These are phyloP conservation scores for Delitschia confertaspora DNA, from an alignment of 495 filamentous ascomycete genomes.

Conservation along the genomic window DNA sequence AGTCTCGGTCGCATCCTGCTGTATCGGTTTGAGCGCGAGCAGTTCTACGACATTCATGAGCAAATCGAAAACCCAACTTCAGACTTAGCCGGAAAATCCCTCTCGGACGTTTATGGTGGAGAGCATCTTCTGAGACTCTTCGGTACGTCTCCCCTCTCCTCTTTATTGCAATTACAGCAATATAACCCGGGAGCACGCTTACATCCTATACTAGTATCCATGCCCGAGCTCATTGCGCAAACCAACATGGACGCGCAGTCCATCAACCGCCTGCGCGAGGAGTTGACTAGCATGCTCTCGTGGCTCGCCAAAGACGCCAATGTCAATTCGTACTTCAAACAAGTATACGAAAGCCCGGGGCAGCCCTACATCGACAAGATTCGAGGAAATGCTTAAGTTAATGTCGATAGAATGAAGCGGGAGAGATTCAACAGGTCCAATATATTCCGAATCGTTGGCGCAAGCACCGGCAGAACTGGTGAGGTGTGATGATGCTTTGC, in stretches of 20 bases:
- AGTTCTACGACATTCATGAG: constrained; percentile 65
- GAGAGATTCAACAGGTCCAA: no score
- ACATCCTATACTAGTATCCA: constrained; percentile 53
- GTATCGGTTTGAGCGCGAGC: constrained; percentile 82
- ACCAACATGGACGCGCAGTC: constrained; percentile 95
- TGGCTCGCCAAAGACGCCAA: constrained; percentile 67
- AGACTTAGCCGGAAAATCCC: constrained; percentile 53
- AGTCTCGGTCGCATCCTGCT: constrained; percentile 77
- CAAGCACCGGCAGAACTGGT: no score
- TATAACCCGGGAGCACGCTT: constrained; percentile 3
- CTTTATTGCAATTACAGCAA: background rate
- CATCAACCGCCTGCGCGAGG: constrained; percentile 76
- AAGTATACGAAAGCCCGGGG: constrained; percentile 60
- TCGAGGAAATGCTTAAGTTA: constrained; percentile 24
- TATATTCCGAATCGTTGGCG: no score
- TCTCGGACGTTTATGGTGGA: constrained; percentile 77
- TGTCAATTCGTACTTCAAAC: constrained; percentile 60
- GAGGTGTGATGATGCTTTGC: no score
- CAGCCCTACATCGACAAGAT: constrained; percentile 53
- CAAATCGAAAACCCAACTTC: constrained; percentile 48
- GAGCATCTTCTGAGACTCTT: constrained; percentile 85
- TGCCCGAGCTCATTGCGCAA: constrained; percentile 90
- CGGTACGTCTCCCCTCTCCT: constrained; percentile 47
- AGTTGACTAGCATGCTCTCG: constrained; percentile 67
- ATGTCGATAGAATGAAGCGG: no score